These are phyloP conservation scores for Suhomyces ambrosiae DNA, from an alignment of 1,139 yeast species.

Conservation along the genomic window DNA sequence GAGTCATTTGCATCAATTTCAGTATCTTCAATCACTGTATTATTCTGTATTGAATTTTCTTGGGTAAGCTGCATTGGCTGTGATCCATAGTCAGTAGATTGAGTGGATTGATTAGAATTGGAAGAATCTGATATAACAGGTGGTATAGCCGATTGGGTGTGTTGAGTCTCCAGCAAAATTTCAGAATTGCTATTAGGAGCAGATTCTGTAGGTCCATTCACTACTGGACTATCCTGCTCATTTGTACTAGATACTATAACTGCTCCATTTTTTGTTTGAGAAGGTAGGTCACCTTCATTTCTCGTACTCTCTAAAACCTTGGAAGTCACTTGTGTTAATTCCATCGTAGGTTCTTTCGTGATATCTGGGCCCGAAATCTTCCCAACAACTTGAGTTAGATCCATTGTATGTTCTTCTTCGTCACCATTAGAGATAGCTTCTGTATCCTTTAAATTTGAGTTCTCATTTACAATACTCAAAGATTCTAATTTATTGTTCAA, in stretches of 20 bases:
- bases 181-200: no score
- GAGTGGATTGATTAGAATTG: neutral
- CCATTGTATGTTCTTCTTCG: conserved; percentile 18
- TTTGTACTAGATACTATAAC: no score
- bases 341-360: conserved; percentile 7
- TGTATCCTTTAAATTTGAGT: no score
- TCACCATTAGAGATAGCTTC: neutral
- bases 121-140: no score
- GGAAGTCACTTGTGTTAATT: conserved; percentile 13
- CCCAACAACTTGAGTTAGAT: conserved; percentile 13
- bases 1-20: conserved; percentile 3
- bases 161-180: no score
- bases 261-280: no score
- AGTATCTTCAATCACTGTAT: neutral
- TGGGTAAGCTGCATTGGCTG: conserved; percentile 29
- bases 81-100: conserved; percentile 14
- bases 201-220: no score
- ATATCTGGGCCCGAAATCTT: neutral
- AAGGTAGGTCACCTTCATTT: no score
- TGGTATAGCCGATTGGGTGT: neutral
- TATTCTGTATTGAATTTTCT: no score
- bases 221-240: no score
- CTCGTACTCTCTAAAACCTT: conserved; percentile 1
- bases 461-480: conserved; percentile 1
- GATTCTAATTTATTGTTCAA: neutral